Conservation (phyloP, 176 grass and related monocot species). For the Areca catechu region DNA sequence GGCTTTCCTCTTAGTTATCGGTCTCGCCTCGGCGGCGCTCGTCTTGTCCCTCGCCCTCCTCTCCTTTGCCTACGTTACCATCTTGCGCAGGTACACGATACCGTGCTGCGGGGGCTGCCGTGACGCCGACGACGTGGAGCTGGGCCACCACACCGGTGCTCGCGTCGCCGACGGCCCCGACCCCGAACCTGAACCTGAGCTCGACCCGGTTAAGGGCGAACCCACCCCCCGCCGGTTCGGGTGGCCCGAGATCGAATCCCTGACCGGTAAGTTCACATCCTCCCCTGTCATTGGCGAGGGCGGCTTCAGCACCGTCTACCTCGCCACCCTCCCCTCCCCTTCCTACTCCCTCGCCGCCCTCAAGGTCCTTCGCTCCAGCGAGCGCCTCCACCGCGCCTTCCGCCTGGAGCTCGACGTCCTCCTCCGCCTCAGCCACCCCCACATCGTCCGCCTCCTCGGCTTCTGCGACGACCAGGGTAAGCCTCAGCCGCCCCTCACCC, state of each 20-base stretch:
- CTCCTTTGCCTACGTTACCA: not conserved
- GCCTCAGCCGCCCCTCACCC: too few relatives aligned
- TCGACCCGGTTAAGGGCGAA: not conserved
- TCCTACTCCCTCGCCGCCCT: not conserved
- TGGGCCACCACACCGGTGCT: not conserved
- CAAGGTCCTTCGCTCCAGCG: constrained; percentile 9
- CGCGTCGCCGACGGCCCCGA: too few relatives aligned
- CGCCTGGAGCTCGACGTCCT: constrained; percentile 9
- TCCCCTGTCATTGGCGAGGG: constrained; percentile 5
- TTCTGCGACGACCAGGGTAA: constrained; percentile 7
- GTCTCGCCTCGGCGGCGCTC: not conserved
- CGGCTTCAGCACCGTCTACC: constrained; percentile 13
- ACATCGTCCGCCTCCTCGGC: constrained; percentile 10
- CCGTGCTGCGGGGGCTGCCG: not conserved
- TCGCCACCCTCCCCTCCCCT: not conserved
- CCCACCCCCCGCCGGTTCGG: not conserved
- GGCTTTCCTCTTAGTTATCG: not conserved
- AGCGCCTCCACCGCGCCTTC: constrained; percentile 6
- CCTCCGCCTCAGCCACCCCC: not conserved
- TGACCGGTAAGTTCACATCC: not conserved
- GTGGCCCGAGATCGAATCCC: constrained; percentile 4
- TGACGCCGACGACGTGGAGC: not conserved
- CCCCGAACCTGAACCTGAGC: not conserved
- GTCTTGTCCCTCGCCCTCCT: not conserved
- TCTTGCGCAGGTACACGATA: not conserved